Evolutionary conservation across 2,329 filamentous ascomycete species (phyloP).

Genomic region (Apiospora rasikravindrae): DNA sequence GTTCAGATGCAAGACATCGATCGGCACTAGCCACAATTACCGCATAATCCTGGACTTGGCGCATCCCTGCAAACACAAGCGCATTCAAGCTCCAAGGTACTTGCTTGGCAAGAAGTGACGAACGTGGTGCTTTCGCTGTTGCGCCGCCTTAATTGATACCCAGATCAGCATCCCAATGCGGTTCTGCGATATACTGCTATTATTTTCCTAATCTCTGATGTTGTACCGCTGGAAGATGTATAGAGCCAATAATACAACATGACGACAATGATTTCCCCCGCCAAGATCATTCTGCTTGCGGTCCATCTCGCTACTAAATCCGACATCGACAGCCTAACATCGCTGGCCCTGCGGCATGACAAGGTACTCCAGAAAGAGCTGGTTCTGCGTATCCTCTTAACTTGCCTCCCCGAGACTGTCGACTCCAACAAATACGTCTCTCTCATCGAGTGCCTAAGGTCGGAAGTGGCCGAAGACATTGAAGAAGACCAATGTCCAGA

Average conservation of each 20-base stretch:
- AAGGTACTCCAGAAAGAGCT: slow-evolving; percentile 67
- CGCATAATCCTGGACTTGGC: neutral
- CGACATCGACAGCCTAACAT: slow-evolving; percentile 61
- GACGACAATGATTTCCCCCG: slow-evolving; percentile 58
- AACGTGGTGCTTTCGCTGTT: slow-evolving; percentile 14
- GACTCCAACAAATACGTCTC: slow-evolving; percentile 66
- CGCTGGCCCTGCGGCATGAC: slow-evolving; percentile 57
- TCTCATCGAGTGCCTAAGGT: slow-evolving; percentile 61
- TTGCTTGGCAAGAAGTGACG: slow-evolving; percentile 15
- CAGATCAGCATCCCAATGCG: neutral
- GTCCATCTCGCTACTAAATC: slow-evolving; percentile 70
- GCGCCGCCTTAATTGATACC: slow-evolving; percentile 13
- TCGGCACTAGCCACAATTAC: slow-evolving; percentile 13
- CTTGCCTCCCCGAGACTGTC: slow-evolving; percentile 75
- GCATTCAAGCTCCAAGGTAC: slow-evolving; percentile 5
- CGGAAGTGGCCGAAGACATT: slow-evolving; percentile 48
- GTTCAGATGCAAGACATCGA: neutral
- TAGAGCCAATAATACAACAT: slow-evolving; percentile 30
- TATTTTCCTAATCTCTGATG: neutral
- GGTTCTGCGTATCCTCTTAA: slow-evolving; percentile 74
- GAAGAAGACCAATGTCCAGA: slow-evolving; percentile 45
- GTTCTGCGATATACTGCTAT: neutral
- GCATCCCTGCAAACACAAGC: neutral
- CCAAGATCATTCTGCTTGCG: slow-evolving; percentile 75
- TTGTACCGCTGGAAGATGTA: slow-evolving; percentile 21